Base-by-base conservation (phyloP, 2,329 filamentous ascomycete genomes). In the Colletotrichum sp. region DNA sequence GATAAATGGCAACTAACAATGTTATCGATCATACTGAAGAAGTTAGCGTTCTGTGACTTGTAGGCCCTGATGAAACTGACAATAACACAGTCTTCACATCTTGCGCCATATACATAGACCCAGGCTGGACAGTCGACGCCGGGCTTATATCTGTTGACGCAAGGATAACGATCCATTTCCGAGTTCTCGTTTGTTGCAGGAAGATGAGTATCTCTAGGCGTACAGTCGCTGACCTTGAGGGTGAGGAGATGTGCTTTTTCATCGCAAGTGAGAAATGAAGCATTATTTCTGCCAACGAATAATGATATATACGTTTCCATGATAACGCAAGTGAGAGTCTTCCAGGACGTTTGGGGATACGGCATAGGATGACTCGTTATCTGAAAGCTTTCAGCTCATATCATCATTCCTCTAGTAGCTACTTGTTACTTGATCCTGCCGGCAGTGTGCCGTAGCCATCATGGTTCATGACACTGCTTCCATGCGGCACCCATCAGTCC, bases 161-260 rank as follows among this genome's bases (percentile, higher is more conserved):
- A 51, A 51, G 43, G 43, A 5, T 51, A 51, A 51, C 43, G 43
- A 51, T 51, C 43, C 43, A 51, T 51, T 51, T 51, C 43, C n/a
- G 3, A 21, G 6, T 13, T 51, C 7, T 21, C 12, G 43, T 21
- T 51, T 24, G 11, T 51, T 21, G 11, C 6, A 21, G n/a, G n/a
- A 51, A 21, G n/a, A 21, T 2, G 0, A 51, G 11, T 8, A 13
- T 6, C 12, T 24, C 11, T 11, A n/a, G 9, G 5, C 38, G 1
- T 1, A 21, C 3, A n/a, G 38, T 47, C 5, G 38, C 38, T 47
- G 0, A 3, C 0, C 0, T 47, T 12, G 18, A 47, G 18, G 0
- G 1, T n/a, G 8, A n/a, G 6, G 5, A 9, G 18, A 2, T 8
- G 2, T 21, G 11, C 6, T 51, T 6, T 21, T 11, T 13, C 11